Percentiles rank a stretch among this genome's conserved stretches.
Conservation (phyloP, 345 rosid genomes). For the Boechera retrofracta region DNA sequence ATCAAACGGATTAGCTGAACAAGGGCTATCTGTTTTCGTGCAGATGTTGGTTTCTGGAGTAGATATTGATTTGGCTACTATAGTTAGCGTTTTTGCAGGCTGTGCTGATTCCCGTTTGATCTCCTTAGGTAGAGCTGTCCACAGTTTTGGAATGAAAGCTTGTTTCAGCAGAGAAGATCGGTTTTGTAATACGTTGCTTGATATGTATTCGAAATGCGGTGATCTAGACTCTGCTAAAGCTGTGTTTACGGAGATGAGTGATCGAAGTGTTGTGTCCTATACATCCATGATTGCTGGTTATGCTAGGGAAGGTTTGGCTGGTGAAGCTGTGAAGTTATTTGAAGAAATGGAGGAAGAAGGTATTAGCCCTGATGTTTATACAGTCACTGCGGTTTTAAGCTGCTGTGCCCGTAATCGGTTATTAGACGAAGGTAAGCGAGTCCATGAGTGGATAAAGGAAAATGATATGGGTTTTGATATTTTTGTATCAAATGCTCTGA, state of each 20-base stretch:
- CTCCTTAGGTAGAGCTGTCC: slow-evolving; percentile 56
- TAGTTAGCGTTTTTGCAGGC: slow-evolving; percentile 58
- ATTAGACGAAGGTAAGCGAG: slow-evolving; percentile 59
- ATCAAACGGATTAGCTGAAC: slow-evolving; percentile 48
- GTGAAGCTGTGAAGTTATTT: slow-evolving; percentile 59
- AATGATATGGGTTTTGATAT: slow-evolving; percentile 55
- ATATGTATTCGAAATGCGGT: slow-evolving; percentile 72
- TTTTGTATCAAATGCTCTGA: slow-evolving; percentile 62
- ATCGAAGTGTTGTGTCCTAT: slow-evolving; percentile 68
- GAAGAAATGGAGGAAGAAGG: slow-evolving; percentile 57
- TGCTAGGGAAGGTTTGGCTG: slow-evolving; percentile 59
- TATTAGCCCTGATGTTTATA: slow-evolving; percentile 58
- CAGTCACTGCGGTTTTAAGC: slow-evolving; percentile 64
- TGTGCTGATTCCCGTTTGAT: slow-evolving; percentile 53
- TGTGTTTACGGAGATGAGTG: slow-evolving; percentile 60
- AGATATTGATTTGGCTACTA: slow-evolving; percentile 56
- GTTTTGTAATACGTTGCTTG: slow-evolving; percentile 62
- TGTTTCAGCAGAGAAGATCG: slow-evolving; percentile 43
- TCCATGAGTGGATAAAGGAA: slow-evolving; percentile 58
- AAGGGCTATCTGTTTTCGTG: slow-evolving; percentile 52
- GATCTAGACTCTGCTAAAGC: slow-evolving; percentile 51
- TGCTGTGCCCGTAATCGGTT: slow-evolving; percentile 67
- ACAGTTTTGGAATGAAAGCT: slow-evolving; percentile 57
- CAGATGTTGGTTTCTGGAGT: slow-evolving; percentile 53
- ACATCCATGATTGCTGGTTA: slow-evolving; percentile 81